A percentile compares a stretch with the other conserved stretches of the same genome.
phyloP scores from a whole-genome alignment of 2,329 filamentous ascomycete genomes.

The Penicillium sp. region DNA sequence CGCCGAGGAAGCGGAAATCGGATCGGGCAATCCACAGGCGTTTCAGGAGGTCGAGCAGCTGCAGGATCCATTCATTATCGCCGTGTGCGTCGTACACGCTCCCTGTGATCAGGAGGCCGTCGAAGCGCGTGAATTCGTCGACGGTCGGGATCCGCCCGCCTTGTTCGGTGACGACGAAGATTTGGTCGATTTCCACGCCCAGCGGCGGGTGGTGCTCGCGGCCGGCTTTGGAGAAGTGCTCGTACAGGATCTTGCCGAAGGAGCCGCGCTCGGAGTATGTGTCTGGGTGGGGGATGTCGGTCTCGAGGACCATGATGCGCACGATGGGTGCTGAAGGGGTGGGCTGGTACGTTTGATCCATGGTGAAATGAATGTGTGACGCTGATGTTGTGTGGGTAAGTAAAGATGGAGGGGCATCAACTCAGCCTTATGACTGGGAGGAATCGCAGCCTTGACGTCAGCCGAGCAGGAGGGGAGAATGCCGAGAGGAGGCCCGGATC shows the following conservation, averaged over 20 bases:
- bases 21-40: slow-evolving; percentile 57
- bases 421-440: background rate
- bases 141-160: slow-evolving; percentile 54
- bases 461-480: no score
- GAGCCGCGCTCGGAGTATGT: slow-evolving; percentile 56
- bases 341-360: slow-evolving; percentile 26
- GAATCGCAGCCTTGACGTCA: background rate
- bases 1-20: slow-evolving; percentile 55
- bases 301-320: slow-evolving; percentile 62
- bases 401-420: background rate
- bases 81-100: slow-evolving; percentile 55
- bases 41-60: slow-evolving; percentile 51
- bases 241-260: slow-evolving; percentile 60
- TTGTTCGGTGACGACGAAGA: slow-evolving; percentile 59
- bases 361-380: slow-evolving; percentile 18
- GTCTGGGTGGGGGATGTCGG: slow-evolving; percentile 60
- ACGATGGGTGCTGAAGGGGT: slow-evolving; percentile 28
- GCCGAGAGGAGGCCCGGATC: no score
- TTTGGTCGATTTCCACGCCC: slow-evolving; percentile 59
- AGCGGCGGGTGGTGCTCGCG: slow-evolving; percentile 58
- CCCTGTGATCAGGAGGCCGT: slow-evolving; percentile 53
- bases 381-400: background rate
- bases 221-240: slow-evolving; percentile 58
- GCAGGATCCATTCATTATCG: slow-evolving; percentile 50
- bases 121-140: slow-evolving; percentile 52